Percentiles rank a stretch among this genome's conserved stretches.
These are phyloP conservation scores for Phycomyces blakesleeanus DNA, from an alignment of 192 early-diverging fungal species.

Conservation along the genomic window DNA sequence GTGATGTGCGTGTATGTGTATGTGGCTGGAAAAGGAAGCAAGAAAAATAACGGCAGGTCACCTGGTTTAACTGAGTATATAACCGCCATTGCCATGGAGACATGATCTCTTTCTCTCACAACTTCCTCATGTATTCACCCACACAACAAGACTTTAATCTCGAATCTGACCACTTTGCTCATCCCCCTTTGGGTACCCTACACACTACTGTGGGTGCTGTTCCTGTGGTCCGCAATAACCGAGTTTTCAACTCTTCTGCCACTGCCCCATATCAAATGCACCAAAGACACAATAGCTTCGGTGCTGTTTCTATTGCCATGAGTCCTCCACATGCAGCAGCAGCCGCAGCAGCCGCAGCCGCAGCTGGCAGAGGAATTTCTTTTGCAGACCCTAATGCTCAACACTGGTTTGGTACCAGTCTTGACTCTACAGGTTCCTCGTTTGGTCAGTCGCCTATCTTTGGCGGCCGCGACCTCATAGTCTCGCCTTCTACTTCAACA, in stretches of 20 bases:
- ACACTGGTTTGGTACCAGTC: constrained; percentile 25
- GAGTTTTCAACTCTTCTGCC: constrained; percentile 19
- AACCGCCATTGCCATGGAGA: background rate
- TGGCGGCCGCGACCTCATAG: constrained; percentile 18
- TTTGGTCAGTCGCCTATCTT: constrained; percentile 28
- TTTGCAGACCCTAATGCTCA: constrained; percentile 13
- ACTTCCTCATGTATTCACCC: constrained; percentile 26
- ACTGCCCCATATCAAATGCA: constrained; percentile 1
- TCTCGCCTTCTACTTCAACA: constrained; percentile 26
- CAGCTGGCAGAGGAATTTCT: background rate
- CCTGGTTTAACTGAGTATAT: background rate
- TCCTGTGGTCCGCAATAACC: constrained; percentile 18
- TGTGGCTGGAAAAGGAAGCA: background rate
- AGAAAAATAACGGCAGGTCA: background rate
- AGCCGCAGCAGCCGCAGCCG: background rate
- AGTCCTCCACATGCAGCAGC: constrained; percentile 2
- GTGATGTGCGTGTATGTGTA: background rate
- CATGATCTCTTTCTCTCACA: background rate
- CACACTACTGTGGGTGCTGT: constrained; percentile 30
- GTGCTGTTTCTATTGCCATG: constrained; percentile 9
- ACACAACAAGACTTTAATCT: constrained; percentile 27
- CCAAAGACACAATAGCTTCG: constrained; percentile 7
- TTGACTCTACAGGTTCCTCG: constrained; percentile 25
- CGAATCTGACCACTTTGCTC: constrained; percentile 16
- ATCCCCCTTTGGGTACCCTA: constrained; percentile 3